These are phyloP conservation scores for Nannochloropsis salina DNA, from an alignment of 108 stramenopile genomes.

Conservation along the genomic window DNA sequence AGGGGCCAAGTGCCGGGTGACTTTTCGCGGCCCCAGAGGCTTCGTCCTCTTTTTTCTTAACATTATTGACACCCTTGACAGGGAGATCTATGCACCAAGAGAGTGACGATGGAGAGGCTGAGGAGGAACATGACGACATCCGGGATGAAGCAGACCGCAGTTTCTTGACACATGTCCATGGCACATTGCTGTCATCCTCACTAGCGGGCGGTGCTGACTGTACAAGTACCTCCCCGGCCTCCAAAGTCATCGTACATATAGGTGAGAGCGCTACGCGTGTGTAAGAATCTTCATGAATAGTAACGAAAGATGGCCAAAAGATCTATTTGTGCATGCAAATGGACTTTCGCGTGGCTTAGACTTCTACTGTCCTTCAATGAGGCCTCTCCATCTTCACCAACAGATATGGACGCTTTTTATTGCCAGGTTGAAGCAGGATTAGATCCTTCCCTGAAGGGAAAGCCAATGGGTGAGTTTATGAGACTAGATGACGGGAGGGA, in stretches of 20 bases:
- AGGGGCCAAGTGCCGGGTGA: too few species aligned
- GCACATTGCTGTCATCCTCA: background rate
- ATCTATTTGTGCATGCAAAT: too few species aligned
- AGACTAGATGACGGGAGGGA: background rate
- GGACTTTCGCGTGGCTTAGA: too few species aligned
- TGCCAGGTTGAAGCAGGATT: constrained; percentile 22
- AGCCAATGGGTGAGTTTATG: background rate
- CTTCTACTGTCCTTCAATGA: too few species aligned
- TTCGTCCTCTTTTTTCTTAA: too few species aligned
- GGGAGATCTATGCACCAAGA: background rate
- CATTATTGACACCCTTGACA: too few species aligned
- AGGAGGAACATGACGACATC: background rate
- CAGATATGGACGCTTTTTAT: constrained; percentile 31
- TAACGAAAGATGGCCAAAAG: background rate
- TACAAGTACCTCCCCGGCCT: background rate
- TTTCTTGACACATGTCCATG: background rate
- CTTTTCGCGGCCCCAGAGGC: too few species aligned
- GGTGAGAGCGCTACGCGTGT: background rate
- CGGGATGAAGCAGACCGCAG: background rate
- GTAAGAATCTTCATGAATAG: background rate
- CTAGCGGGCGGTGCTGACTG: background rate
- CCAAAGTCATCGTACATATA: background rate
- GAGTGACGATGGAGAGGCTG: background rate
- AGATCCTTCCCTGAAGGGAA: constrained; percentile 20
- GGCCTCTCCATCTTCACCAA: too few species aligned